Conservation (phyloP, 2,329 filamentous ascomycete genomes). For the Colletotrichum sp. region DNA sequence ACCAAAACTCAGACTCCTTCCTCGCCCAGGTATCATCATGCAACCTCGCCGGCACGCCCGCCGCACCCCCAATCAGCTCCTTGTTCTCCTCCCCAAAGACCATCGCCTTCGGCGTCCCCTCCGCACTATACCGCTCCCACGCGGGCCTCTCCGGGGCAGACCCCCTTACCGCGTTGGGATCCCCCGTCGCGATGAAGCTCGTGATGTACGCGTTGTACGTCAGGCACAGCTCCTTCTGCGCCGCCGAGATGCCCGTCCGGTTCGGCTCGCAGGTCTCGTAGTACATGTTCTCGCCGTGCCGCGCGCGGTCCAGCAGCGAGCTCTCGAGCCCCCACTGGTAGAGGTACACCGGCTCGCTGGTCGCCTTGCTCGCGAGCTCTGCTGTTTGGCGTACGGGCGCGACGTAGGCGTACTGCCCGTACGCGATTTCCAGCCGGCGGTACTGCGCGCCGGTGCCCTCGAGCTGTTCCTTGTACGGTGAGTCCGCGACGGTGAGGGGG, state of each 20-base stretch:
- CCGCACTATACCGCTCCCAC: conserved; percentile 26
- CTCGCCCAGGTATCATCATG: conserved; percentile 44
- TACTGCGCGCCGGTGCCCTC: conserved; percentile 55
- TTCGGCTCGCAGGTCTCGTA: conserved; percentile 26
- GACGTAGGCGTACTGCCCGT: conserved; percentile 69
- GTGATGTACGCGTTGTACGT: conserved; percentile 45
- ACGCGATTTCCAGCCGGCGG: conserved; percentile 62
- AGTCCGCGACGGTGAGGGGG: conserved; percentile 27
- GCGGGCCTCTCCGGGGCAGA: conserved; percentile 40
- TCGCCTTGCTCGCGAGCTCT: conserved; percentile 46
- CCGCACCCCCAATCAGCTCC: conserved; percentile 46
- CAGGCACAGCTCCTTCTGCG: conserved; percentile 38
- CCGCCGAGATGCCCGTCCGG: conserved; percentile 47
- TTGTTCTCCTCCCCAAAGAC: conserved; percentile 67
- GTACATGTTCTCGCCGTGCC: conserved; percentile 51
- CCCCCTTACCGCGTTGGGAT: not conserved
- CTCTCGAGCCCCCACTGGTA: conserved; percentile 65
- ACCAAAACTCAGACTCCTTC: conserved; percentile 65
- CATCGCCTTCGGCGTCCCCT: conserved; percentile 41
- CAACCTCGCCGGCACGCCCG: conserved; percentile 45
- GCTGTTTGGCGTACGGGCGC: conserved; percentile 69
- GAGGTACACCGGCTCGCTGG: conserved; percentile 31
- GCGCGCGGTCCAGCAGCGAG: conserved; percentile 38
- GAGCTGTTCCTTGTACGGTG: conserved; percentile 2
- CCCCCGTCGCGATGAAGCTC: conserved; percentile 34